Percentiles rank a stretch among this genome's conserved stretches.
These are phyloP conservation scores for Brasenia schreberi DNA, from an alignment of 164 flowering plant species.

Conservation along the genomic window DNA sequence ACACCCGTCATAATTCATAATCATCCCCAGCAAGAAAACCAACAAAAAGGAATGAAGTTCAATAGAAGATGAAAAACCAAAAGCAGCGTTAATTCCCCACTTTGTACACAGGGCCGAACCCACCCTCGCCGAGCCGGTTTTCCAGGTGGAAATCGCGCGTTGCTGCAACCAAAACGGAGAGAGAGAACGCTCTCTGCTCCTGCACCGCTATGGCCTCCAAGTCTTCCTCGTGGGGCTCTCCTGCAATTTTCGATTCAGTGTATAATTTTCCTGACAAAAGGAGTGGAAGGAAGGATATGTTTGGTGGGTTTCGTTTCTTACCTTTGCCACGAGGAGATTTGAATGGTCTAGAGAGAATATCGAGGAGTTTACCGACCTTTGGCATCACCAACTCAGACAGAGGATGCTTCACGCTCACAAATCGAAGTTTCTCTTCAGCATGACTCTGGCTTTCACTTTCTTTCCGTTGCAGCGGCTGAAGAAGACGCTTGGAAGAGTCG, in stretches of 20 bases:
- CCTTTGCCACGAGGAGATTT: constrained; percentile 29
- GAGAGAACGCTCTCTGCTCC: constrained; percentile 57
- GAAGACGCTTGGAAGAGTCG: no score
- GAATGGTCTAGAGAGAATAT: constrained; percentile 29
- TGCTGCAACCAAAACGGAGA: constrained; percentile 44
- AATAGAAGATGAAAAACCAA: not conserved
- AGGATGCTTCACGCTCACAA: no score
- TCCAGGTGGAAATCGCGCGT: constrained; percentile 51
- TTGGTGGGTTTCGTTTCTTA: not conserved
- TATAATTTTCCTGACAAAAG: no score
- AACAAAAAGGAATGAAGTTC: not conserved
- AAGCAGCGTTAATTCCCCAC: not conserved
- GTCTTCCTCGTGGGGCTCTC: constrained; percentile 28
- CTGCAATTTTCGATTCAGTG: constrained; percentile 3
- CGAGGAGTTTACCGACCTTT: constrained; percentile 19
- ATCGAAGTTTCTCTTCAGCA: no score
- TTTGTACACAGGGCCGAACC: constrained; percentile 67
- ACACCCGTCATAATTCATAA: not conserved
- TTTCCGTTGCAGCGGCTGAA: no score
- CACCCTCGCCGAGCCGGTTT: constrained; percentile 80
- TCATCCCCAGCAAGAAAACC: not conserved
- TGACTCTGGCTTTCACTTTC: no score
- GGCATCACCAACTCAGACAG: not conserved
- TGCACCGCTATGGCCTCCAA: constrained; percentile 61
- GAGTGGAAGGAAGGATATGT: no score